A percentile compares a stretch with the other conserved stretches of the same genome.
These are phyloP conservation scores for Chimonanthus praecox DNA, from an alignment of 164 flowering plant genomes.

Conservation along the genomic window DNA sequence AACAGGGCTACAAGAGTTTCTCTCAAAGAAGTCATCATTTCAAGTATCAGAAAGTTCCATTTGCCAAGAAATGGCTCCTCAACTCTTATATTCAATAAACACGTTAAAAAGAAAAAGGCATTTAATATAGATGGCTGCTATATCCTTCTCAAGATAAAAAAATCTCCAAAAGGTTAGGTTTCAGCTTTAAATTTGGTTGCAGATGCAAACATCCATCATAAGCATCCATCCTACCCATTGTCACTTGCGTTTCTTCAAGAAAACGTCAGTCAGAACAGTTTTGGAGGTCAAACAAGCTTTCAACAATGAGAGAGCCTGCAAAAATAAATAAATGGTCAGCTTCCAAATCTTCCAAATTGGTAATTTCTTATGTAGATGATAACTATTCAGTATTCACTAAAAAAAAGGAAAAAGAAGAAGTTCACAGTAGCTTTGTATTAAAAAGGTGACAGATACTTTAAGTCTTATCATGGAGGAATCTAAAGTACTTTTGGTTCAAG, in stretches of 20 bases:
- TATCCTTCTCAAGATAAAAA: not conserved
- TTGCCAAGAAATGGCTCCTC: no score
- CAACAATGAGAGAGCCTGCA: not conserved
- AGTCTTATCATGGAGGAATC: no score
- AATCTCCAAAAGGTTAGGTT: no score
- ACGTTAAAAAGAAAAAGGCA: not conserved
- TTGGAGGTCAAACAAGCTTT: slow-evolving; percentile 1
- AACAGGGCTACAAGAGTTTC: no score
- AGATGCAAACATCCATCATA: no score
- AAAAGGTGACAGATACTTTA: not conserved
- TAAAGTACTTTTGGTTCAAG: not conserved
- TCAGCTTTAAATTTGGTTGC: no score
- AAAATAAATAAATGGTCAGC: not conserved
- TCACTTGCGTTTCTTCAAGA: not conserved
- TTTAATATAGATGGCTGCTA: not conserved
- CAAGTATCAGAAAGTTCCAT: no score
- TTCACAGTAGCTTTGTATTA: no score
- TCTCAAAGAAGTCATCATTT: no score
- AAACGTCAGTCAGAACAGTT: not conserved
- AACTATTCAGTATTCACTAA: not conserved
- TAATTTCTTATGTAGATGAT: not conserved
- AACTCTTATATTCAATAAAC: not conserved
- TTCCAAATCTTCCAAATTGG: not conserved
- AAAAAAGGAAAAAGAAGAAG: not conserved
- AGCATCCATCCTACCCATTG: no score